A percentile compares a stretch with the other conserved stretches of the same genome.
Conservation (phyloP, 345 rosid genomes). For the Laguncularia racemosa region DNA sequence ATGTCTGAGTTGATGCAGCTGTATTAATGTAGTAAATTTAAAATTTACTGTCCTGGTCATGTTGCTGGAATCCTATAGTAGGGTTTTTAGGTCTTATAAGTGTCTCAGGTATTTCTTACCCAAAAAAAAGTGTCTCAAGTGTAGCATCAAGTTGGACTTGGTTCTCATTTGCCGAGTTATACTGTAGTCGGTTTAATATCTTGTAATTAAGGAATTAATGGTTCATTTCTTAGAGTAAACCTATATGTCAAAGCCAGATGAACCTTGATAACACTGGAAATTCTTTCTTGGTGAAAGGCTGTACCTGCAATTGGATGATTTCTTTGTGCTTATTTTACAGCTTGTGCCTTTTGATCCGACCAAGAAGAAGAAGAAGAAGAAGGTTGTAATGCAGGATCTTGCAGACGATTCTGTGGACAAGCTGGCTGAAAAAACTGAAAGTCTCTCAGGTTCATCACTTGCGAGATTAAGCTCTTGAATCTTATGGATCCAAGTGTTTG, state of each 20-base stretch:
- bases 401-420: slow-evolving; percentile 58
- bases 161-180: too few species aligned
- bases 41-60: too few species aligned
- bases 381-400: slow-evolving; percentile 52
- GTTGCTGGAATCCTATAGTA: too few species aligned
- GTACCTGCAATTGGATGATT: neutral
- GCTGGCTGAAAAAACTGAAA: slow-evolving; percentile 63
- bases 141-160: too few species aligned
- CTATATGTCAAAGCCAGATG: neutral
- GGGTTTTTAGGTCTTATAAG: too few species aligned
- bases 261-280: neutral
- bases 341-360: slow-evolving; percentile 83
- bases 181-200: too few species aligned
- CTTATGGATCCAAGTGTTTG: too few species aligned
- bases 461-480: neutral
- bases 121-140: too few species aligned
- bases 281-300: neutral
- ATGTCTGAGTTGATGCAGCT: too few species aligned
- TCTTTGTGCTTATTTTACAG: slow-evolving; percentile 19
- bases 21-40: too few species aligned
- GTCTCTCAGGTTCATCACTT: slow-evolving; percentile 37
- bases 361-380: slow-evolving; percentile 98
- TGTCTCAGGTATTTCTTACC: too few species aligned
- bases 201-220: too few species aligned
- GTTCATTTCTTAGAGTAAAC: neutral